Base-by-base conservation (phyloP, 2,329 filamentous ascomycete genomes). In the Pezizomycotina sp. region DNA sequence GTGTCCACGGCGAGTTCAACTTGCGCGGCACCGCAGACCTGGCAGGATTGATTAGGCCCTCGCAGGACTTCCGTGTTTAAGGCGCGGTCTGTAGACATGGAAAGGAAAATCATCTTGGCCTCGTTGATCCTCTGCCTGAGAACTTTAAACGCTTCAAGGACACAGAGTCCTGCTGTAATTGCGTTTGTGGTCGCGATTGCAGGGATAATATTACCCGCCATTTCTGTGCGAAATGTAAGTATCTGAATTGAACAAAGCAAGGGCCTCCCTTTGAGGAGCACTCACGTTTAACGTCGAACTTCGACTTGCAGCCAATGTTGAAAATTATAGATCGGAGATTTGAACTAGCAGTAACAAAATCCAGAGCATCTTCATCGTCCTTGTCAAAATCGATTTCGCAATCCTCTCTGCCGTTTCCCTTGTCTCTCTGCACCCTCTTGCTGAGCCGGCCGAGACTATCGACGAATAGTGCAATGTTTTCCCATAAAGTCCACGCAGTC, bases 171-270 rank as follows among this genome's bases (percentile, higher is more conserved):
- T 10, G 89, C 89, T 2, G 89, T 86, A 56, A 95, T 92, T 10
- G 89, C 89, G 56, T 98, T 98, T 0, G 89, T 95, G 0, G 89
- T 98, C 4, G 89, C 89, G 54, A 98, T 98, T 2, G 89, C 89
- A 1, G 89, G 89, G 43, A 98, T 98, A 51, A 98, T 98, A 55
- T 98, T 98, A 35, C 89, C 89, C 3, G 89, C 89, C 86, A 95
- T 98, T 59, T 98, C 79, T 67, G 30, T 27, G 35, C 19, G 20
- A 13, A 44, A 29, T 45, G 43, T 35, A 36, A 47, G 32, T 33
- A 14, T 8, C 15, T 14, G 18, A 26, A 18, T 6, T 5, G 5
- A 14, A 20, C 30, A 6, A 4, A 13, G n/a, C 20, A 32, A 16
- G n/a, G 27, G 28, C 14, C 25, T 10, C 8, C 10, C 19, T 4